Evolutionary conservation across 192 early-diverging fungal species (phyloP).

Genomic region (Coemansia sp.): DNA sequence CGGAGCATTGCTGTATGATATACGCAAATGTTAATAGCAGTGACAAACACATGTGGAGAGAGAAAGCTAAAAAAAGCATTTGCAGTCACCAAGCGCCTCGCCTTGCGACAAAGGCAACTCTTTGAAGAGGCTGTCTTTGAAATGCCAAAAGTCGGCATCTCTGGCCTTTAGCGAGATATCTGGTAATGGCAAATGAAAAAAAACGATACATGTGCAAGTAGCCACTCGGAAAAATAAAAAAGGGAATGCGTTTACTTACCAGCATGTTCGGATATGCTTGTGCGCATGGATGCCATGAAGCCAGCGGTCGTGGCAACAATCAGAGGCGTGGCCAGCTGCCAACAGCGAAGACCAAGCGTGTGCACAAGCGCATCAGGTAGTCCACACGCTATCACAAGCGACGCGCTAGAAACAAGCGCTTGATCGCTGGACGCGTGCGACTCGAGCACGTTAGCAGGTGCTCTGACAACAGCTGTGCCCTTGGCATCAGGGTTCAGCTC

Average conservation of each 20-base stretch:
- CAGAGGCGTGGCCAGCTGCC: slow-evolving; percentile 64
- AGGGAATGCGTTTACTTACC: slow-evolving; percentile 55
- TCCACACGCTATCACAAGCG: slow-evolving; percentile 74
- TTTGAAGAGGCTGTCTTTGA: slow-evolving; percentile 11
- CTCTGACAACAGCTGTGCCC: slow-evolving; percentile 62
- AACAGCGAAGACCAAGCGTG: slow-evolving; percentile 64
- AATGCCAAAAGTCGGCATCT: not conserved
- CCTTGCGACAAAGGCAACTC: no score
- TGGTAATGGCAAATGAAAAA: not conserved
- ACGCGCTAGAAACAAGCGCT: slow-evolving; percentile 60
- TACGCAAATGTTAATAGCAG: no score
- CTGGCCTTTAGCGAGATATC: not conserved
- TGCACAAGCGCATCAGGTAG: slow-evolving; percentile 59
- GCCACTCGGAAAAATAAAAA: slow-evolving; percentile 10
- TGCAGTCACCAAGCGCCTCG: not conserved
- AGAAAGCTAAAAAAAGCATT: not conserved
- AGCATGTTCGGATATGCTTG: slow-evolving; percentile 74
- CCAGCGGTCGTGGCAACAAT: slow-evolving; percentile 72
- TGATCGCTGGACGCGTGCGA: slow-evolving; percentile 63
- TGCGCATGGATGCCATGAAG: slow-evolving; percentile 72
- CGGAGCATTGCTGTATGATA: no score
- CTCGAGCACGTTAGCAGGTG: slow-evolving; percentile 65
- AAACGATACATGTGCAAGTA: not conserved
- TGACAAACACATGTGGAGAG: not conserved
- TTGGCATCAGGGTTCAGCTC: slow-evolving; percentile 89